phyloP scores from a whole-genome alignment of 106 monocot species.

The Phalaenopsis equestris region DNA sequence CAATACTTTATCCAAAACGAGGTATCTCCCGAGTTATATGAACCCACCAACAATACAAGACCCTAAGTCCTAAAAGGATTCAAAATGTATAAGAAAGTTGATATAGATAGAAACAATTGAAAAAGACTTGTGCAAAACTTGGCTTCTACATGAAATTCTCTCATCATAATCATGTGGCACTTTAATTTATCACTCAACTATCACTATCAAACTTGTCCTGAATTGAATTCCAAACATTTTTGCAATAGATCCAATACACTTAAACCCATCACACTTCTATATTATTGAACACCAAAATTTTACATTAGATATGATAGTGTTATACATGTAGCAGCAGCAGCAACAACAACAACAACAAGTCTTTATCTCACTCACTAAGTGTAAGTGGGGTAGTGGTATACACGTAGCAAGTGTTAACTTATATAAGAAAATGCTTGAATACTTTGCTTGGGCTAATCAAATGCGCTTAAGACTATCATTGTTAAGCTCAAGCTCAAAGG shows the following conservation, averaged over 20 bases:
- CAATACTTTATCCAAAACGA: too few relatives aligned
- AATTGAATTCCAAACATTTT: neutral
- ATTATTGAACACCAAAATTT: neutral
- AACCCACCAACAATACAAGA: too few relatives aligned
- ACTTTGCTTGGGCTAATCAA: neutral
- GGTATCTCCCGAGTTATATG: too few relatives aligned
- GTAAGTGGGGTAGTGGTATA: neutral
- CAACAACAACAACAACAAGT: too few relatives aligned
- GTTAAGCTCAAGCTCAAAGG: neutral
- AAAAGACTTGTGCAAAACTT: too few relatives aligned
- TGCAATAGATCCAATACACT: neutral
- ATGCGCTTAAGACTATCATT: neutral
- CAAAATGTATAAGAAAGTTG: too few relatives aligned
- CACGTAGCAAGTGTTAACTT: neutral
- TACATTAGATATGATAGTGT: neutral
- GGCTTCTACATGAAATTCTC: too few relatives aligned
- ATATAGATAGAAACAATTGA: too few relatives aligned
- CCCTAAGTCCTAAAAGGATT: too few relatives aligned
- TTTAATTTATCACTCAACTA: neutral
- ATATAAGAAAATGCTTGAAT: neutral
- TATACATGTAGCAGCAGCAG: neutral
- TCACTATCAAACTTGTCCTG: too few relatives aligned
- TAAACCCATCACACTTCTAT: neutral
- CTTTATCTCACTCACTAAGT: too few relatives aligned
- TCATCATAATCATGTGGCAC: neutral